Base-by-base conservation (phyloP, 495 filamentous ascomycete genomes). In the Cetradonia linearis region DNA sequence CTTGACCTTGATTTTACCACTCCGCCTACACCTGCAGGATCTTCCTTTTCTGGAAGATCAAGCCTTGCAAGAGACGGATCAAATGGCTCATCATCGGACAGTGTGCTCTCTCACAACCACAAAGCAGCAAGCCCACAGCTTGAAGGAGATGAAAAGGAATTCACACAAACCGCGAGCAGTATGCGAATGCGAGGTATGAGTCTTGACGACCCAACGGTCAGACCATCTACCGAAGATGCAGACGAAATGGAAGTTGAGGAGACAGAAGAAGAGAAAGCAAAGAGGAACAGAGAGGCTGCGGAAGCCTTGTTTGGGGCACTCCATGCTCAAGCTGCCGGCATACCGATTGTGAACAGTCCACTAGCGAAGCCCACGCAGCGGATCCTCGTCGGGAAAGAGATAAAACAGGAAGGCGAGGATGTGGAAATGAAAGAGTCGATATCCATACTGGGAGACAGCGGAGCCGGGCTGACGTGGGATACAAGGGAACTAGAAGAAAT, bases 81-180 rank as follows among this genome's bases (percentile, higher is more conserved):
- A 11, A 64, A 62, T 61, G 58, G 66, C 67, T 64, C 73, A 68
- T 62, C 73, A 68, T 62, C 72, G 63, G 58, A 70, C 57, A 67
- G 56, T 70, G 74, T 67, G 62, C 66, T 78, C 55, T 71, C 77
- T 69, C 86, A 86, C 68, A 86, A 84, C 38, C 76, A 84, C 59
- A 83, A 86, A 58, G 85, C 84, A 9, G 81, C 82, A 54, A 90
- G 87, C 63, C 93, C 94, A 53, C 90, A 89, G 27, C 80, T 97
- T 33, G 93, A 98, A 74, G 87, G 88, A 63, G 93, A 97, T 64
- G 93, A 98, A 75, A 88, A 86, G 66, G 93, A 97, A 72, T 98
- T 98, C 68, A 96, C 89, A 4, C 89, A 92, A 73, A 96, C 92
- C 7, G 93, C 93, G 10, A 84, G 86, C 67, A 86, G 83, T 47